phyloP scores from a whole-genome alignment of 73 alveolate genomes.

The Tetrahymena thermophila region DNA sequence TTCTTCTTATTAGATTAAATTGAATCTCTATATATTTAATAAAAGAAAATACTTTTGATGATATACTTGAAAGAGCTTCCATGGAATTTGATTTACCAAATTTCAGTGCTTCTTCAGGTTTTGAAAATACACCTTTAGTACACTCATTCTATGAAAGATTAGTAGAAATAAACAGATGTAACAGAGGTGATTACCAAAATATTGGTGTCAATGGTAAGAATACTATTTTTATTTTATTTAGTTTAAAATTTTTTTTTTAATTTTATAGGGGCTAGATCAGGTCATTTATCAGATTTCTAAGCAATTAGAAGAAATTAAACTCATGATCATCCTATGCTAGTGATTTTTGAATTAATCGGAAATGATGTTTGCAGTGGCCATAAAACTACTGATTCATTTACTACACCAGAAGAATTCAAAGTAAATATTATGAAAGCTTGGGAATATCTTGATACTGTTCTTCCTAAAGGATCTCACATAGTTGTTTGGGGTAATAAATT shows the following conservation, averaged over 20 bases:
- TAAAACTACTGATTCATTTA: not conserved
- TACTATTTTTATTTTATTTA: not conserved
- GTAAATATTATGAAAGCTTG: not conserved
- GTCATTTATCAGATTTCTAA: not conserved
- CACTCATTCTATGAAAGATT: not conserved
- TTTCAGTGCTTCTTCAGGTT: not conserved
- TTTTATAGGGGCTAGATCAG: not conserved
- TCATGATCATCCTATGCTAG: conserved; percentile 10
- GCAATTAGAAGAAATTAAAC: not conserved
- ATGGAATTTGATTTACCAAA: conserved; percentile 2
- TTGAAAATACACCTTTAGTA: not conserved
- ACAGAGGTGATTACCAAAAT: not conserved
- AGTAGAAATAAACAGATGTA: conserved; percentile 2
- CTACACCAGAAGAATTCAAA: conserved; percentile 1
- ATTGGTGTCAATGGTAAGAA: conserved; percentile 5
- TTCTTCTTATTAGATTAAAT: not conserved
- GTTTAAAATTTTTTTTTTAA: not conserved
- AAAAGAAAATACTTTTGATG: not conserved
- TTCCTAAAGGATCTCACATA: conserved; percentile 5
- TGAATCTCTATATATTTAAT: not conserved
- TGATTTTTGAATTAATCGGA: not conserved
- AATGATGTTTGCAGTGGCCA: conserved; percentile 17
- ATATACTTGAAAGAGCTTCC: not conserved
- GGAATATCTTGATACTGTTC: not conserved
- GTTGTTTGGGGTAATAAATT: not conserved